Conservation (phyloP, 495 filamentous ascomycete genomes). For the Aspergillus ostianus region DNA sequence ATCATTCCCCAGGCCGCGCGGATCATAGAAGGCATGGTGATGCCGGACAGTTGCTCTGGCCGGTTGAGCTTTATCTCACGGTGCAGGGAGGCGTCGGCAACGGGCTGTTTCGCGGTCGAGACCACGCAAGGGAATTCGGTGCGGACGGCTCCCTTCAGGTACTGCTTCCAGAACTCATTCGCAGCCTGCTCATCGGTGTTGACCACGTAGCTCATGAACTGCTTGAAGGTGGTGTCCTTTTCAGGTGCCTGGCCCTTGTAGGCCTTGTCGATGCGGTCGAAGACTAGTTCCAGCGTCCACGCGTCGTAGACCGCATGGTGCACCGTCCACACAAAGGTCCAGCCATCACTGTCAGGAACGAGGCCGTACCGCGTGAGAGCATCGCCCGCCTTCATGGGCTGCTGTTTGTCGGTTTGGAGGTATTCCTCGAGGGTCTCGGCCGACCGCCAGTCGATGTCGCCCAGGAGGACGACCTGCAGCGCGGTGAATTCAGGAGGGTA, state of each 20-base stretch:
- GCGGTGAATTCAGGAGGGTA: conserved; percentile 5
- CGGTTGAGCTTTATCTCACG: conserved; percentile 4
- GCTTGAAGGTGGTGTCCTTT: conserved; percentile 8
- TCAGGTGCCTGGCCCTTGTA: conserved; percentile 7
- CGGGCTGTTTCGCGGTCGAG: conserved; percentile 7
- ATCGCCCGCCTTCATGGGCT: conserved; percentile 41
- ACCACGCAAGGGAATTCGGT: conserved; percentile 42
- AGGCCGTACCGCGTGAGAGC: conserved; percentile 46
- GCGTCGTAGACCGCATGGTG: conserved; percentile 38
- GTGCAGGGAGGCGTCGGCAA: conserved; percentile 1
- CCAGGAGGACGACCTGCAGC: conserved; percentile 10
- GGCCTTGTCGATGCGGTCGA: conserved; percentile 11
- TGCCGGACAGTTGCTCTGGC: conserved; percentile 1
- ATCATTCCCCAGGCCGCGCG: conserved; percentile 53
- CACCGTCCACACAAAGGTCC: conserved; percentile 28
- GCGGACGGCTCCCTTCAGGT: conserved; percentile 39
- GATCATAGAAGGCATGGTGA: conserved; percentile 49
- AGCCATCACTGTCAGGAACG: conserved; percentile 12
- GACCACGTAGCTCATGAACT: conserved; percentile 31
- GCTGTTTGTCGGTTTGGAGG: conserved; percentile 35
- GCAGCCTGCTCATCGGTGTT: conserved; percentile 14
- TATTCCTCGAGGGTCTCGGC: conserved; percentile 18
- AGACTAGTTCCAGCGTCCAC: conserved; percentile 18
- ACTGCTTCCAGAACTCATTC: conserved; percentile 32
- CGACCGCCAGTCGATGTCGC: conserved; percentile 7